These are phyloP conservation scores for Lentinula aciculospora DNA, from an alignment of 768 basidiomycete genomes.

Conservation along the genomic window DNA sequence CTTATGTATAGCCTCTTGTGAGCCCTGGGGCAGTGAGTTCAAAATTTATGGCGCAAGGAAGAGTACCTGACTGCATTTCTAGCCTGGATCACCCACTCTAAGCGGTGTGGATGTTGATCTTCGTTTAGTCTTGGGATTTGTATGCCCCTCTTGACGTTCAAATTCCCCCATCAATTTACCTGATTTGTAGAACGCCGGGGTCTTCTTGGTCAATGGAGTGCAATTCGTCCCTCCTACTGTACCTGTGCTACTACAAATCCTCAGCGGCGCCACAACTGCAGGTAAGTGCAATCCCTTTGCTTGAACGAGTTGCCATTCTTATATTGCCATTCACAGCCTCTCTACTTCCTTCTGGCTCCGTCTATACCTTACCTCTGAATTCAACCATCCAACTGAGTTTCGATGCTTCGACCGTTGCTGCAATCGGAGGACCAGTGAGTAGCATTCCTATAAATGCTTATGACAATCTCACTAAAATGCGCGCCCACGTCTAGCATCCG, in stretches of 20 bases:
- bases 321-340: slow-evolving; percentile 7
- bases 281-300: background rate
- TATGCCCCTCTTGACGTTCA: background rate
- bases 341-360: slow-evolving; percentile 25
- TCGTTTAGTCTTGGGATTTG: background rate
- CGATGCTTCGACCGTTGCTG: slow-evolving; percentile 10
- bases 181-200: background rate
- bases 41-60: too few relatives aligned
- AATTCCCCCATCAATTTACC: background rate
- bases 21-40: background rate
- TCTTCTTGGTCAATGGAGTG: background rate
- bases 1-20: background rate
- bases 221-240: background rate
- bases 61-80: background rate
- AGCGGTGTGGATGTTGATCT: background rate
- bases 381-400: slow-evolving; percentile 31
- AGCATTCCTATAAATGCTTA: background rate
- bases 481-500: slow-evolving; percentile 17
- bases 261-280: background rate
- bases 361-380: slow-evolving; percentile 30
- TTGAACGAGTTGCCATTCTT: background rate
- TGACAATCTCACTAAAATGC: background rate
- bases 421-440: slow-evolving; percentile 14
- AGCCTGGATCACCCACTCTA: background rate
- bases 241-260: slow-evolving; percentile 1